phyloP scores from a whole-genome alignment of 495 filamentous ascomycete species.

The Apodospora peruviana region DNA sequence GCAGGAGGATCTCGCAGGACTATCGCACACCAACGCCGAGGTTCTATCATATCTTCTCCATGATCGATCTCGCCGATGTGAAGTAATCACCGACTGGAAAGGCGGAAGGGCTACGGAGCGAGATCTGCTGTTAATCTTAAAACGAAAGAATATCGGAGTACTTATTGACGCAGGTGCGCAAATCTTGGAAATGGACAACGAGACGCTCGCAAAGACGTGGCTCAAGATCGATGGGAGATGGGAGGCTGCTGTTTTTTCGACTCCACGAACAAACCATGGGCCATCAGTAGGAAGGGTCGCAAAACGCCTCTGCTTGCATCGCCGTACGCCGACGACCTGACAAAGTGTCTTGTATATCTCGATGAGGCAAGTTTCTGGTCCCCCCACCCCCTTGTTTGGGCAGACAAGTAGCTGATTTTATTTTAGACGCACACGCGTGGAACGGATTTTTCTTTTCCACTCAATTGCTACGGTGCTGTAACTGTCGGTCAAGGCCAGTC shows the following conservation, averaged over 20 bases:
- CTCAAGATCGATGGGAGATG: conserved; percentile 28
- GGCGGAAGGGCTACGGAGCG: conserved; percentile 31
- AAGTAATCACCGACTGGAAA: conserved; percentile 20
- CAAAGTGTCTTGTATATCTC: conserved; percentile 38
- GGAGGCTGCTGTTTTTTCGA: conserved; percentile 29
- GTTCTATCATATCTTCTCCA: conserved; percentile 48
- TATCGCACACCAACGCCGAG: conserved; percentile 48
- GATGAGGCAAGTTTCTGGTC: conserved; percentile 27
- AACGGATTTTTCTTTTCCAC: conserved; percentile 42
- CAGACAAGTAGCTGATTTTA: not conserved
- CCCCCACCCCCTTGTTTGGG: not conserved
- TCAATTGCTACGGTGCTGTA: conserved; percentile 32
- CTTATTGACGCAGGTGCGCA: conserved; percentile 49
- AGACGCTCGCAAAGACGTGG: conserved; percentile 40
- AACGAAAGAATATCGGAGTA: conserved; percentile 26
- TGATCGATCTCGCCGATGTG: conserved; percentile 34
- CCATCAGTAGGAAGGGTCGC: conserved; percentile 23
- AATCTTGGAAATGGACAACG: conserved; percentile 41
- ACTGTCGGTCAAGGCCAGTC: conserved; percentile 42
- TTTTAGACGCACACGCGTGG: conserved; percentile 48
- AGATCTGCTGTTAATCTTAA: conserved; percentile 29
- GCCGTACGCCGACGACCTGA: conserved; percentile 35
- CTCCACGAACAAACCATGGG: conserved; percentile 30
- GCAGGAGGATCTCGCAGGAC: conserved; percentile 42
- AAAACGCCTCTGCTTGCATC: conserved; percentile 30